Evolutionary conservation across 208 protist species (phyloP).

Genomic region (Histomonas meleagridis): DNA sequence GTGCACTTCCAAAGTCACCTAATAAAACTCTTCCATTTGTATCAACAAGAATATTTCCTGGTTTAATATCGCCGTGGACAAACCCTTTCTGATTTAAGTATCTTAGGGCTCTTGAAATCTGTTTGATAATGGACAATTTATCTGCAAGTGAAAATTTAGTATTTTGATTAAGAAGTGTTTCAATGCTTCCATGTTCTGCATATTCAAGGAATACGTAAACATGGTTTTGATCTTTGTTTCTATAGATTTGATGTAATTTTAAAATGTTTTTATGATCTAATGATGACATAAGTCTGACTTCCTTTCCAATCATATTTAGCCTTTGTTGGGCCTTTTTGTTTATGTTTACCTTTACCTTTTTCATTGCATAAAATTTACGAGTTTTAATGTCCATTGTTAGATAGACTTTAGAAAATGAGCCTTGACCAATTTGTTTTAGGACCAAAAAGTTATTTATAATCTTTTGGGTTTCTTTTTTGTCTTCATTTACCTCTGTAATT

Average conservation of each 20-base stretch:
- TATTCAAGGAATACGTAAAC: background rate
- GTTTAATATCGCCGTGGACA: slow-evolving; percentile 21
- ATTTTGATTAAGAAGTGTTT: background rate
- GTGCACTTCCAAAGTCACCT: background rate
- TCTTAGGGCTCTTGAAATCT: background rate
- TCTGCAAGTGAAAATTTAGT: background rate
- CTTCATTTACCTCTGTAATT: no score
- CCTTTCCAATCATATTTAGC: background rate
- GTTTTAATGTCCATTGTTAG: background rate
- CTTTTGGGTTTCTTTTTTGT: background rate
- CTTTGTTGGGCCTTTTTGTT: background rate
- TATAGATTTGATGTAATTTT: background rate
- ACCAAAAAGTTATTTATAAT: background rate
- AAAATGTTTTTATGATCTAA: slow-evolving; percentile 5
- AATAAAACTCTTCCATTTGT: background rate
- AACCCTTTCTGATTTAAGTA: background rate
- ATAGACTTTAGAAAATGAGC: background rate
- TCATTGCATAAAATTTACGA: background rate
- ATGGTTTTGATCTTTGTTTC: background rate
- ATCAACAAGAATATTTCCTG: background rate
- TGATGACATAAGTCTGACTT: background rate
- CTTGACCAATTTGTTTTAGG: background rate
- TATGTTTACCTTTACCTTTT: background rate
- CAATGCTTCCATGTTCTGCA: background rate
- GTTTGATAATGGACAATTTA: background rate